Evolutionary conservation across 805 yeast genomes (phyloP).

Genomic region (Priceomyces medius): DNA sequence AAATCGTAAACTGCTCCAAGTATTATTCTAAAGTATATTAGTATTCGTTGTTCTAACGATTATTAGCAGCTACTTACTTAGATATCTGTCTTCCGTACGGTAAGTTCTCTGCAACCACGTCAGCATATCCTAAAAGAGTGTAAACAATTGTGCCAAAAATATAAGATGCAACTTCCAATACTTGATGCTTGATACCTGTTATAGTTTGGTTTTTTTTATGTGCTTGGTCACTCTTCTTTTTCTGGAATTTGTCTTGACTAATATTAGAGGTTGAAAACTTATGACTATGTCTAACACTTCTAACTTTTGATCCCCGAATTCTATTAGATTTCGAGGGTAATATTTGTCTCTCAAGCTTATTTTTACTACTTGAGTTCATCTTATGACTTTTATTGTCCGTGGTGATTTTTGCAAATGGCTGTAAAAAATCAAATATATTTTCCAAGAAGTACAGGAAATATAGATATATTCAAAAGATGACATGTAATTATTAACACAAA

Average conservation of each 20-base stretch:
- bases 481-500: too few relatives aligned
- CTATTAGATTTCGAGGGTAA: not conserved
- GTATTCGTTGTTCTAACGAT: not conserved
- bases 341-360: not conserved
- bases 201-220: not conserved
- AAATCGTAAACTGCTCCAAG: not conserved
- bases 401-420: not conserved
- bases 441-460: too few relatives aligned
- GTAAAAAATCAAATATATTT: not conserved
- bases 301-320: too few relatives aligned
- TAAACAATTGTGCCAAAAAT: not conserved
- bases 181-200: not conserved
- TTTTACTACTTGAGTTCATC: not conserved
- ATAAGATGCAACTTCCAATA: not conserved
- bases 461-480: too few relatives aligned
- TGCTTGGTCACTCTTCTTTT: not conserved
- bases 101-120: not conserved
- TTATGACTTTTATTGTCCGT: not conserved
- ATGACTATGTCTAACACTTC: too few relatives aligned
- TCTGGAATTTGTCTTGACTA: not conserved
- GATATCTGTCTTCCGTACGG: conserved; percentile 3
- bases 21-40: not conserved
- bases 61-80: not conserved
- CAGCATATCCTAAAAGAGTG: not conserved
- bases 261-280: not conserved